A percentile compares a stretch with the other conserved stretches of the same genome.
phyloP scores from a whole-genome alignment of 169 alveolate species.

The Theileria orientalis region DNA sequence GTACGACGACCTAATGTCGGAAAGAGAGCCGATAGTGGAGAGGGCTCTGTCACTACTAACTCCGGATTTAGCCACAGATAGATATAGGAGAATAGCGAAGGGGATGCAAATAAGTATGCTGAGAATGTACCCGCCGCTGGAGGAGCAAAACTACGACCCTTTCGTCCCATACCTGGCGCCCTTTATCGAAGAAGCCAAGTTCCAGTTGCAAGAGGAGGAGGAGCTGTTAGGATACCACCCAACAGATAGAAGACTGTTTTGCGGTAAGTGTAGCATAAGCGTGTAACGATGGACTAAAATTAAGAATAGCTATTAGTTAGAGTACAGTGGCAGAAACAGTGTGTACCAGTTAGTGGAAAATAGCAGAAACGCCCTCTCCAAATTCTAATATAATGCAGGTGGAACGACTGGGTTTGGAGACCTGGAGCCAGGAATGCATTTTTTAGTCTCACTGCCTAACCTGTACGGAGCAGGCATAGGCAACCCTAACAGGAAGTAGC shows the following conservation, averaged over 20 bases:
- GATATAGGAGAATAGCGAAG: constrained; percentile 80
- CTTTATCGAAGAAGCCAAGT: constrained; percentile 86
- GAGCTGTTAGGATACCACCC: constrained; percentile 86
- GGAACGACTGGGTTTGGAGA: constrained; percentile 82
- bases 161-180: constrained; percentile 86
- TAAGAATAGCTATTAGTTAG: neutral
- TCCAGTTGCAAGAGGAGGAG: constrained; percentile 85
- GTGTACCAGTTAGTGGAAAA: neutral
- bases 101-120: constrained; percentile 75
- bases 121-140: constrained; percentile 71
- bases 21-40: constrained; percentile 82
- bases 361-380: neutral
- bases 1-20: constrained; percentile 81
- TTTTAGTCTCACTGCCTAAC: constrained; percentile 74
- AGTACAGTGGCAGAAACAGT: neutral
- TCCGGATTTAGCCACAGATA: constrained; percentile 71
- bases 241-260: constrained; percentile 74
- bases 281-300: too few species aligned
- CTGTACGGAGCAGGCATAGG: constrained; percentile 77
- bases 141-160: constrained; percentile 85
- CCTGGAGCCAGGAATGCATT: constrained; percentile 79
- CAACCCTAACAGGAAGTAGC: constrained; percentile 53
- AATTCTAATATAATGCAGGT: too few species aligned
- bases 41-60: constrained; percentile 80
- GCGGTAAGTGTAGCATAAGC: constrained; percentile 70